Conservation (phyloP, 306 rosid species). For the Prunus armeniaca region DNA sequence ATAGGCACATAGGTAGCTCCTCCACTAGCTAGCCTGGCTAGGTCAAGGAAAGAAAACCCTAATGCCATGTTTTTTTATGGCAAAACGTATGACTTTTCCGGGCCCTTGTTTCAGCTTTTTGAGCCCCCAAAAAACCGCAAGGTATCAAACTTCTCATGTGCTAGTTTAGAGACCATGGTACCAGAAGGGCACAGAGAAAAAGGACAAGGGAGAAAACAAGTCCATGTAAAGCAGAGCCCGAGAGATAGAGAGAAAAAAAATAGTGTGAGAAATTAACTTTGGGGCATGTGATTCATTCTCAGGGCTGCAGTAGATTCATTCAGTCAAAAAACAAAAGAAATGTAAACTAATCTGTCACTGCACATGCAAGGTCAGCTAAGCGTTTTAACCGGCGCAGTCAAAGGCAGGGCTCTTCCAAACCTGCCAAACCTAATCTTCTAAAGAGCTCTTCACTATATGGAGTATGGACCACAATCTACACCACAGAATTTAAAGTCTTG, state of each 20-base stretch:
- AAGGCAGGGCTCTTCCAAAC: slow-evolving; percentile 4
- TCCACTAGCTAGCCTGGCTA: background rate
- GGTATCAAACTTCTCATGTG: too few species aligned
- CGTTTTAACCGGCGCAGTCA: slow-evolving; percentile 3
- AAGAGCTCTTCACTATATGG: background rate
- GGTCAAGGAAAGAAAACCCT: background rate
- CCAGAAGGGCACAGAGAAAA: background rate
- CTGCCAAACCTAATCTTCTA: background rate
- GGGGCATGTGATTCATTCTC: slow-evolving; percentile 9
- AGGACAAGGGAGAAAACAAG: background rate
- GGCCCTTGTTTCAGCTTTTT: too few species aligned
- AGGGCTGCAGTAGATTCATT: background rate
- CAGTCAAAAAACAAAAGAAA: background rate
- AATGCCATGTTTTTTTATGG: background rate
- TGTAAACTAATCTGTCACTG: background rate
- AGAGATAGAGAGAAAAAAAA: background rate
- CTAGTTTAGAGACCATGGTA: too few species aligned
- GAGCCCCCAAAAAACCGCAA: background rate
- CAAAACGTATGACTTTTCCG: background rate
- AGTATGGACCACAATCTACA: background rate
- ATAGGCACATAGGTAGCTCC: background rate
- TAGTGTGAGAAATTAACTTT: background rate
- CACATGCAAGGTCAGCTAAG: background rate
- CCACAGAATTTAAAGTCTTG: background rate
- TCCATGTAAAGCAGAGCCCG: slow-evolving; percentile 19